Evolutionary conservation across 2,329 filamentous ascomycete genomes (phyloP), one percentile per base, ranked within the genome.

Genomic region (Aspergillus tanneri): DNA sequence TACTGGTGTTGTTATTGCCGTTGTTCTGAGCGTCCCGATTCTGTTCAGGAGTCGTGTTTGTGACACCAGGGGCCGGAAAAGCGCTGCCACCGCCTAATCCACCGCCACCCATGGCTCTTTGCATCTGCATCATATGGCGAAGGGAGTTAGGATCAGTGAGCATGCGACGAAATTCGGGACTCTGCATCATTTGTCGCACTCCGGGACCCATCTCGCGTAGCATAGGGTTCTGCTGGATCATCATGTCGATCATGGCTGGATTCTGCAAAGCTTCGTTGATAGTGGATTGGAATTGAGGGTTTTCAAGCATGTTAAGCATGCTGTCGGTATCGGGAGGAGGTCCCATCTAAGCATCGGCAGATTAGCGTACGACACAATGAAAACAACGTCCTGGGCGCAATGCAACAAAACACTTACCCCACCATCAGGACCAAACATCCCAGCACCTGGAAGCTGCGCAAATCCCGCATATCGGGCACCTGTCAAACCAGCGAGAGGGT

Each of bases 191-290:
- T 64, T 95, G 84, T 59, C 90, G 83, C 18, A 88, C 88, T 51
- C 86, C 82, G 32, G 87, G 87, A 18, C 78, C 76, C 69, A 87
- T 82, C 51, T 83, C 80, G 60, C 85, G 81, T 14, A 90, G 76
- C 79, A 90, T 86, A 2, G 93, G 93, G 66, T 96, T 96, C 64
- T 87, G 83, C 61, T 93, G 84, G 60, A 99, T 90, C 81, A 97
- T 88, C 81, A 95, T 89, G 65, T 97, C 90, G 65, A 97, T 82
- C 60, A 99, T 87, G 14, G 85, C 82, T n/a, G 93, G 92, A 71
- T 97, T 97, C 70, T 91, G 88, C 68, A 99, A 86, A 27, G 91
- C 90, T 72, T 96, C 92, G 70, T 93, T 95, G 82, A 99, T 88
- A 46, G 86, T 85, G 57, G 90, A 86, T 55, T 88, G 83, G 47